Evolutionary conservation across 345 rosid genomes (phyloP).

Genomic region (Brassica rapa): DNA sequence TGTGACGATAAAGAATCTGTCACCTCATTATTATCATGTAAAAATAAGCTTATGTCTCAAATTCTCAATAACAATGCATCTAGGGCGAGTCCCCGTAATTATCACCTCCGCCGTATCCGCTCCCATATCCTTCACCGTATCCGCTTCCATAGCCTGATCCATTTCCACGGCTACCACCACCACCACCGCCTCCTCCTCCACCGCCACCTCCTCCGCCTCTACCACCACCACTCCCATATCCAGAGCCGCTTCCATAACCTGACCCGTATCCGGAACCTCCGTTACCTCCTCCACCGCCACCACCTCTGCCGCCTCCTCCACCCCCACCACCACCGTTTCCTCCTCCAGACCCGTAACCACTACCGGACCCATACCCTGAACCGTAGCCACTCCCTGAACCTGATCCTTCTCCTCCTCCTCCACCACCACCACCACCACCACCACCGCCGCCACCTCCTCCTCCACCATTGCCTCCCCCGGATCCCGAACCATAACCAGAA

Average conservation of each 20-base stretch:
- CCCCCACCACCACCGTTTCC: constrained; percentile 46
- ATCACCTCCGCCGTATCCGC: constrained; percentile 39
- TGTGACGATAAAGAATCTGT: constrained; percentile 14
- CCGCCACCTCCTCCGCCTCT: constrained; percentile 10
- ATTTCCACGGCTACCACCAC: constrained; percentile 36
- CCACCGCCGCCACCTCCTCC: constrained; percentile 29
- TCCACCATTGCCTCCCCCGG: constrained; percentile 23
- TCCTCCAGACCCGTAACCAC: constrained; percentile 41
- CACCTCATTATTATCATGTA: constrained; percentile 25
- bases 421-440: constrained; percentile 35
- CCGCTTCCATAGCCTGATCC: constrained; percentile 41
- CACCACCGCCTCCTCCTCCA: constrained; percentile 29
- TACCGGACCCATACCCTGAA: constrained; percentile 52
- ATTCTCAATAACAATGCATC: neutral
- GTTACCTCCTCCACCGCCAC: constrained; percentile 37
- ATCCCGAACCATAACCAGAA: constrained; percentile 37
- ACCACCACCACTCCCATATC: constrained; percentile 33
- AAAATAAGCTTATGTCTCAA: constrained; percentile 4
- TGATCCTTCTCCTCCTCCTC: constrained; percentile 48
- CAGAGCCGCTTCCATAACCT: constrained; percentile 41
- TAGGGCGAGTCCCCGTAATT: constrained; percentile 31
- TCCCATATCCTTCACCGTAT: constrained; percentile 42
- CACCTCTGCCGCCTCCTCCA: constrained; percentile 42
- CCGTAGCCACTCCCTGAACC: constrained; percentile 52
- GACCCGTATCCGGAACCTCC: constrained; percentile 40